phyloP scores from a whole-genome alignment of 257 asterid species.

The Solanum ossicruentum region DNA sequence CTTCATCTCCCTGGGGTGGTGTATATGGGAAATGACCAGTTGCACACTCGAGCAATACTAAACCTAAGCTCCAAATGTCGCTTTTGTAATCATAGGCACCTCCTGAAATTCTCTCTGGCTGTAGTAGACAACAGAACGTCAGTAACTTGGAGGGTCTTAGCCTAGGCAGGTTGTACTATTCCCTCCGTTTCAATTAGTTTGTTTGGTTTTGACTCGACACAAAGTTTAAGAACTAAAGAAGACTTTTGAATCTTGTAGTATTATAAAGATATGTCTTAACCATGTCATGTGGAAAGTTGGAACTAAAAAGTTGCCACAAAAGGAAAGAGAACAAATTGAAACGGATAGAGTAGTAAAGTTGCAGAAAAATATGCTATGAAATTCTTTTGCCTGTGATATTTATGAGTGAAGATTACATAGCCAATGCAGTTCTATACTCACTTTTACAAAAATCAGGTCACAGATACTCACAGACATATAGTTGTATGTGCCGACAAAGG shows the following conservation, averaged over 20 bases:
- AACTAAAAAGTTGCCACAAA: not conserved
- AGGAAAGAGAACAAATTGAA: not conserved
- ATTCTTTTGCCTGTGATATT: not conserved
- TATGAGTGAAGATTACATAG: not conserved
- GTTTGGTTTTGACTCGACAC: not conserved
- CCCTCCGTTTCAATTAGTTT: not conserved
- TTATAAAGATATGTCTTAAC: not conserved
- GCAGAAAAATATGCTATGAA: not conserved
- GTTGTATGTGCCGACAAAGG: conserved; percentile 95
- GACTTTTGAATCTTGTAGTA: not conserved
- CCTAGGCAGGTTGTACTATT: not conserved
- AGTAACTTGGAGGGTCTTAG: not conserved
- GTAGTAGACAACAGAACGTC: not conserved
- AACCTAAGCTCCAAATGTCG: conserved; percentile 96
- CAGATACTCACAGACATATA: conserved; percentile 94
- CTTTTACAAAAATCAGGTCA: not conserved
- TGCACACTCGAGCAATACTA: conserved; percentile 89
- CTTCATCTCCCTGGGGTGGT: conserved; percentile 71
- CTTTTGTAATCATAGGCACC: conserved; percentile 66
- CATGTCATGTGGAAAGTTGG: not conserved
- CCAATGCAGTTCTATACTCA: not conserved
- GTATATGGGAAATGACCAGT: conserved; percentile 74
- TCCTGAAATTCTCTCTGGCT: conserved; percentile 96
- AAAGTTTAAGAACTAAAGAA: not conserved
- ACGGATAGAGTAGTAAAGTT: not conserved